These are phyloP conservation scores for Talaromyces sp. DNA, from an alignment of 2,329 filamentous ascomycete species.

Conservation along the genomic window DNA sequence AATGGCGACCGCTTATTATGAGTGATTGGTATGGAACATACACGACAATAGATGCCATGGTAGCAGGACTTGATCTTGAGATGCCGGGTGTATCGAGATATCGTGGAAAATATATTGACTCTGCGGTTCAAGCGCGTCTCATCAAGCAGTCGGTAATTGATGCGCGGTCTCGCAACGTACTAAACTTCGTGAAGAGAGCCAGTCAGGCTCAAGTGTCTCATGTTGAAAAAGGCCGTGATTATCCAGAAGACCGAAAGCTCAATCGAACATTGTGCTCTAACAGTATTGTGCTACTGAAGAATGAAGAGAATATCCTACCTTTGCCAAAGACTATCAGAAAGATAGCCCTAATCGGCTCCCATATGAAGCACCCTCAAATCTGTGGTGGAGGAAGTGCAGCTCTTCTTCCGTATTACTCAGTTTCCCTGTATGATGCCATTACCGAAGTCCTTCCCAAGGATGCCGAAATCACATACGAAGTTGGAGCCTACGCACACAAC, in stretches of 20 bases:
- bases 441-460: conserved; percentile 24
- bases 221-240: conserved; percentile 56
- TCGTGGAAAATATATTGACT: conserved; percentile 38
- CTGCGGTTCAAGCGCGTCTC: conserved; percentile 54
- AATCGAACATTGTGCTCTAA: conserved; percentile 66
- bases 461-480: conserved; percentile 48
- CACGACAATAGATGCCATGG: conserved; percentile 42
- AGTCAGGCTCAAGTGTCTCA: conserved; percentile 54
- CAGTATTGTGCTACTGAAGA: conserved; percentile 71
- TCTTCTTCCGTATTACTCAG: conserved; percentile 44
- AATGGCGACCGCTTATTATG: conserved; percentile 45
- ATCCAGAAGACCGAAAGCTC: conserved; percentile 60
- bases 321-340: conserved; percentile 42
- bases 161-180: conserved; percentile 54
- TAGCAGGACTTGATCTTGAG: conserved; percentile 46
- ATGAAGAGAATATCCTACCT: conserved; percentile 62
- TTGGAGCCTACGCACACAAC: conserved; percentile 64
- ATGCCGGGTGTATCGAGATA: conserved; percentile 47
- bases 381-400: conserved; percentile 65
- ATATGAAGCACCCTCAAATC: conserved; percentile 46
- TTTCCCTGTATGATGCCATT: conserved; percentile 39
- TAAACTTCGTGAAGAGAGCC: conserved; percentile 59
- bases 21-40: conserved; percentile 48
- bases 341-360: conserved; percentile 54
- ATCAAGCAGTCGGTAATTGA: conserved; percentile 55